Evolutionary conservation across 2,329 filamentous ascomycete species (phyloP), one percentile per base, ranked within the genome.

Genomic region (Escovopsis sp.): DNA sequence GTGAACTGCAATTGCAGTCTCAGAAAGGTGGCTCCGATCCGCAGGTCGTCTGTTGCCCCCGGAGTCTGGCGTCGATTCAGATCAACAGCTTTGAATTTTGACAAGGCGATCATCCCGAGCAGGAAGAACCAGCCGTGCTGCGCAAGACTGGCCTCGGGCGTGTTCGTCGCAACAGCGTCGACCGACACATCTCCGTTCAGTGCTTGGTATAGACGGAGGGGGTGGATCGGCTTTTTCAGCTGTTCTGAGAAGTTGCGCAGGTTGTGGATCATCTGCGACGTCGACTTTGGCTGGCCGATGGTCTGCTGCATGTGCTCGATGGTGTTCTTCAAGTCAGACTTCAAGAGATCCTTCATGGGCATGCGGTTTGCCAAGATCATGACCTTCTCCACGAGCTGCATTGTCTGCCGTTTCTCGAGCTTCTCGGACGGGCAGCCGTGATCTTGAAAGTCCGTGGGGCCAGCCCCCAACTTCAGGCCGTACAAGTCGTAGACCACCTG

Each of bases 271-370:
- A 94, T 80, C 46, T 87, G 79, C 5, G 84, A 76, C 2, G 81
- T 82, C 11, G 81, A 76, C 57, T 88, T 94, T 25, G 81, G 76
- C 41, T 75, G 74, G 1, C 85, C 86, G 41, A 96, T 81, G 5
- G 84, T 81, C 50, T 85, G 79, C 57, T 96, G 88, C 62, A 98
- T 85, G 50, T 88, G 87, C 45, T 98, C 91, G 44, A 98, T 91
- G 0, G 87, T 86, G 13, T 72, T 76, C 57, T 89, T 93, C 41
- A 98, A 68, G 43, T 96, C 86, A 13, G 87, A 91, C 58, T 94
- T 96, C 13, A 87, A 75, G 14, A 96, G 65, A 49, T 96, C 91
- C 53, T 89, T 94, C 65, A 94, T 83, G 16, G 84, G 80, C 68
- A 95, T 81, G 46, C 83, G 79, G 39, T 81, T 80, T 2, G 85